Evolutionary conservation across 176 grass and related monocot genomes (phyloP).

Genomic region (Oryza punctata): DNA sequence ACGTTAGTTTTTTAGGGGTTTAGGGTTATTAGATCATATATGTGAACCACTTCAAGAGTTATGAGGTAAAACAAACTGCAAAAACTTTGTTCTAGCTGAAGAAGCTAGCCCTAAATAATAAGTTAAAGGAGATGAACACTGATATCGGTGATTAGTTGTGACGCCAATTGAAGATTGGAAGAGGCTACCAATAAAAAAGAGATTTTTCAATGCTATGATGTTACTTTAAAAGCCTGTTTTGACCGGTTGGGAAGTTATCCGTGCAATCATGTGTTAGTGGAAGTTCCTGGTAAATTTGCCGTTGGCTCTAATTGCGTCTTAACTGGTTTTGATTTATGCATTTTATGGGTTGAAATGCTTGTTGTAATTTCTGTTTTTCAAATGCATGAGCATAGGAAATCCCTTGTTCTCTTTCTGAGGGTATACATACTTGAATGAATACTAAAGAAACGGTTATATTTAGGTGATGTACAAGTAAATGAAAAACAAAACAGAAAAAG

Average conservation of each 20-base stretch:
- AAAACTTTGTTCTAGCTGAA: neutral
- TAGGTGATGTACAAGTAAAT: slow-evolving; percentile 72
- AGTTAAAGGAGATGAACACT: neutral
- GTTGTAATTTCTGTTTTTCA: slow-evolving; percentile 25
- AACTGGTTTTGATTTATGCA: neutral
- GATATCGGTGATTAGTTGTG: neutral
- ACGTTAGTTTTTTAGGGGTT: neutral
- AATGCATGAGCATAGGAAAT: slow-evolving; percentile 33
- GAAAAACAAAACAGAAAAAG: slow-evolving; percentile 82
- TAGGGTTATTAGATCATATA: neutral
- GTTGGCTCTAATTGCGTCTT: slow-evolving; percentile 4
- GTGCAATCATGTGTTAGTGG: neutral
- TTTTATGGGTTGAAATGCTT: slow-evolving; percentile 30
- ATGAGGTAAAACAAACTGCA: neutral
- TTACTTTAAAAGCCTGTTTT: neutral
- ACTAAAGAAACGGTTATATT: slow-evolving; percentile 63
- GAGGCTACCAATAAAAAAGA: neutral
- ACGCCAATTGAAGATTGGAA: neutral
- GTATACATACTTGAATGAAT: slow-evolving; percentile 53
- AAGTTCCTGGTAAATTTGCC: slow-evolving; percentile 2
- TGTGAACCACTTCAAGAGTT: neutral
- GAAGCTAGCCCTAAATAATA: neutral
- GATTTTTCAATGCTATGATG: neutral
- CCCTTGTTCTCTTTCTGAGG: slow-evolving; percentile 46
- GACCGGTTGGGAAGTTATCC: neutral